Base-by-base conservation (phyloP, 1,284 basidiomycete species). In the Mycosarcoma maydis region DNA sequence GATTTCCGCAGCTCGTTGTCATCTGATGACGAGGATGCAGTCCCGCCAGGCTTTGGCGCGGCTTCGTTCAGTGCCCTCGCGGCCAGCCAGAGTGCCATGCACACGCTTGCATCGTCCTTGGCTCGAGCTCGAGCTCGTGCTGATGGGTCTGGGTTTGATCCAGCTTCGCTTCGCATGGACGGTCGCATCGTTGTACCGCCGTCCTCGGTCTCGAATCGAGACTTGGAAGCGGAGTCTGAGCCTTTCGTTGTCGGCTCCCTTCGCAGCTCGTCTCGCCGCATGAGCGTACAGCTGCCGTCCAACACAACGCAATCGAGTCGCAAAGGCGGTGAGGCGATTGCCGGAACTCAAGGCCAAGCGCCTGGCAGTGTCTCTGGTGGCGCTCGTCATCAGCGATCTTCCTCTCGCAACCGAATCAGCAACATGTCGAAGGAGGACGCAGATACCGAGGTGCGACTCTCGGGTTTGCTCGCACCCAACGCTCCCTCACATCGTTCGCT, bases 401-500 rank as follows among this genome's bases (percentile, higher is more conserved):
- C 59, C n/a, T 69, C 66, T 23, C 61, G 67, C n/a, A 71, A 16
- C n/a, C 56, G 68, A 17, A 53, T 60, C 57, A 55, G 49, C 61
- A 61, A 61, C 26, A 65, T 61, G 67, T 60, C 67, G 7, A 71
- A 72, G 38, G 68, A 67, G 27, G 62, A 66, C 20, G 62, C 58
- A 13, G 68, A 66, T 22, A 72, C 62, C 1, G 68, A 72, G 29
- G 51, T 62, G 38, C 57, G 58, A 13, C 58, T 78, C 4, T 73
- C 66, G 26, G 78, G 77, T 6, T 65, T 76, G 23, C 66, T 76
- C 26, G 73, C 76, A 10, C 76, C 77, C 10, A 66, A 80, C 30
- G 74, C 72, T 5, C 78, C 78, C 9, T 76, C 73, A 29, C 78
- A 80, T 42, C 71, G 78, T 13, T 59, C 55, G 16, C 46, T 76